A percentile compares a stretch with the other conserved stretches of the same genome.
Conservation (phyloP, 768 basidiomycete genomes). For the Trametes meyenii region DNA sequence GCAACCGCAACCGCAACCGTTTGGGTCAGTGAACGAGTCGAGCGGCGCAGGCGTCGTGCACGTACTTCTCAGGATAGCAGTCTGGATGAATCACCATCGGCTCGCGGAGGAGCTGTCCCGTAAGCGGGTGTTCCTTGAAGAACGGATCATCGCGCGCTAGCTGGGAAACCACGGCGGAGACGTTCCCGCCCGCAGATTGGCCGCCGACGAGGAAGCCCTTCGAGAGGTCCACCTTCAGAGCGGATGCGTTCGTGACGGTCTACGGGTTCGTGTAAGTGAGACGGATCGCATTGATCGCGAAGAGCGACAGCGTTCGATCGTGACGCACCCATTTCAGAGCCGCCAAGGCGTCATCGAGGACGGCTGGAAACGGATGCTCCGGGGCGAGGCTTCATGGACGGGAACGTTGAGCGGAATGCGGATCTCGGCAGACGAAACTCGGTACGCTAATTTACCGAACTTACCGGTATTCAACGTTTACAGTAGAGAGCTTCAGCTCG, state of each 20-base stretch:
- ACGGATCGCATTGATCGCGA: neutral
- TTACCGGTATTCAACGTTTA: slow-evolving; percentile 26
- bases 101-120: slow-evolving; percentile 31
- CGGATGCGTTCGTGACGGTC: slow-evolving; percentile 14
- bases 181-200: slow-evolving; percentile 29
- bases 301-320: neutral
- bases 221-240: slow-evolving; percentile 20
- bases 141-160: slow-evolving; percentile 31
- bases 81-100: slow-evolving; percentile 23
- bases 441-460: too few species aligned
- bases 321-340: slow-evolving; percentile 30
- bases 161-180: slow-evolving; percentile 28
- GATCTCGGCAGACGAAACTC: too few species aligned
- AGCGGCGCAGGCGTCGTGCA: neutral
- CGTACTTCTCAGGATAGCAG: slow-evolving; percentile 26
- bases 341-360: slow-evolving; percentile 26
- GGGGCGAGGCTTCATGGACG: slow-evolving; percentile 29
- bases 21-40: too few species aligned
- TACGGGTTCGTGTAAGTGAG: neutral
- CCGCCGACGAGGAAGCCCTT: slow-evolving; percentile 35
- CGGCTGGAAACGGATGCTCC: slow-evolving; percentile 30
- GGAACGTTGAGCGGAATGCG: too few species aligned
- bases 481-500: slow-evolving; percentile 23
- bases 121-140: slow-evolving; percentile 25
- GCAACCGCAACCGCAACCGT: too few species aligned